A percentile compares a stretch with the other conserved stretches of the same genome.
Evolutionary conservation across 108 stramenopile genomes (phyloP).

Genomic region (Skeletonema grethae): DNA sequence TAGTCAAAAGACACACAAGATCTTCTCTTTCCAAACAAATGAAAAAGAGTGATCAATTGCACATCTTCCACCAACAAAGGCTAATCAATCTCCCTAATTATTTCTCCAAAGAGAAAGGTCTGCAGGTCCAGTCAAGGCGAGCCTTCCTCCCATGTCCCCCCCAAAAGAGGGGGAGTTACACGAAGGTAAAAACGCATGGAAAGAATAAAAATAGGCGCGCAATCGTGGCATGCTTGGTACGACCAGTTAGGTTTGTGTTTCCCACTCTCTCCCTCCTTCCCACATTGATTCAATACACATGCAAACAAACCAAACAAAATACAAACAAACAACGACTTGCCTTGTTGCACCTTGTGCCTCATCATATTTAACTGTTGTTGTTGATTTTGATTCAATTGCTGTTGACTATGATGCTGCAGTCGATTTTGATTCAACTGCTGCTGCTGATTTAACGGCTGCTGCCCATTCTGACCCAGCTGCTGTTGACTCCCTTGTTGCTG

Average conservation of each 20-base stretch:
- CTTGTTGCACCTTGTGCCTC: neutral
- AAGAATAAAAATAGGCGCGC: neutral
- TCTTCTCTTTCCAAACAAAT: neutral
- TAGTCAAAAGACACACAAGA: neutral
- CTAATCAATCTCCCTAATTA: neutral
- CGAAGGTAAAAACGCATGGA: slow-evolving; percentile 3
- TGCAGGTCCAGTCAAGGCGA: slow-evolving; percentile 5
- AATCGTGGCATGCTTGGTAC: slow-evolving; percentile 4
- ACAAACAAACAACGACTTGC: neutral
- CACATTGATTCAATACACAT: neutral
- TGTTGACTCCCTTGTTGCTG: too few species aligned
- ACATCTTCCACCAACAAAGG: neutral
- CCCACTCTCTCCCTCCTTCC: neutral
- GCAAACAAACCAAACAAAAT: too few species aligned
- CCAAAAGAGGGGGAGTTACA: neutral
- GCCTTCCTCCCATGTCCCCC: slow-evolving; percentile 6
- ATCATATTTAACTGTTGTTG: neutral
- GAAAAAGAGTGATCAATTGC: neutral
- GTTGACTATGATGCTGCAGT: neutral
- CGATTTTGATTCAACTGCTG: too few species aligned
- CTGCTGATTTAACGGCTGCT: too few species aligned
- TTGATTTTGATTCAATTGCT: neutral
- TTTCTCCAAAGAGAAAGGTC: neutral
- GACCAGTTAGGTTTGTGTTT: neutral
- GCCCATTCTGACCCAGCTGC: too few species aligned